Conservation (phyloP, 2,329 filamentous ascomycete species). For the Fusarium burgessii region DNA sequence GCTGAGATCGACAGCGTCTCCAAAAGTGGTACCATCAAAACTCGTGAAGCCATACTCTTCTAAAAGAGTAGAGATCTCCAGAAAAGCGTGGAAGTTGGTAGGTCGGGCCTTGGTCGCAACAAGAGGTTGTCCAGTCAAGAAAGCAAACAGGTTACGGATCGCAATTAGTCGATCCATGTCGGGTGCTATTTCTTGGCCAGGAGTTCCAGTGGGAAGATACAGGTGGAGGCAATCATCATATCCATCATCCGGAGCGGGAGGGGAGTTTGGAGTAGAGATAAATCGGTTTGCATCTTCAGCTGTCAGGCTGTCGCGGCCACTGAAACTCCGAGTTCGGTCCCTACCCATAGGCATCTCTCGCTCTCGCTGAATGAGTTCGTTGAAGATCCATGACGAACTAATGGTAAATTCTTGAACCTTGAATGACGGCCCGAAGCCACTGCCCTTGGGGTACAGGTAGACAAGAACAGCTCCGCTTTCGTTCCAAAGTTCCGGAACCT, state of each 20-base stretch:
- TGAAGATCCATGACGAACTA: slow-evolving; percentile 66
- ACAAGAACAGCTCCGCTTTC: slow-evolving; percentile 69
- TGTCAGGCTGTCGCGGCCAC: slow-evolving; percentile 60
- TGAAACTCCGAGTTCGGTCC: slow-evolving; percentile 59
- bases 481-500: slow-evolving; percentile 76
- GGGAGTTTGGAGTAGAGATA: slow-evolving; percentile 54
- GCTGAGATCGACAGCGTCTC: slow-evolving; percentile 70
- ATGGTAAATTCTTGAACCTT: slow-evolving; percentile 68
- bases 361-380: slow-evolving; percentile 63
- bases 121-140: slow-evolving; percentile 72
- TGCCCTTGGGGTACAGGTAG: slow-evolving; percentile 66
- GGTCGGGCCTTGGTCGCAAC: slow-evolving; percentile 67
- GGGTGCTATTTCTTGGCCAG: slow-evolving; percentile 48
- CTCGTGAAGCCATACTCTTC: slow-evolving; percentile 69
- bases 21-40: slow-evolving; percentile 68
- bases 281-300: slow-evolving; percentile 62
- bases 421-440: slow-evolving; percentile 68
- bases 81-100: slow-evolving; percentile 65
- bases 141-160: slow-evolving; percentile 74
- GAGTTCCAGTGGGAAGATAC: slow-evolving; percentile 62
- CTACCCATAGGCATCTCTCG: slow-evolving; percentile 49
- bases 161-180: slow-evolving; percentile 69
- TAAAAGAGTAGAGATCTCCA: slow-evolving; percentile 66
- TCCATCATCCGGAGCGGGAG: slow-evolving; percentile 52
- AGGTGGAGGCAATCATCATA: slow-evolving; percentile 59